These are phyloP conservation scores for Aspergillus brasiliensis DNA, from an alignment of 2,329 filamentous ascomycete genomes.

Conservation along the genomic window DNA sequence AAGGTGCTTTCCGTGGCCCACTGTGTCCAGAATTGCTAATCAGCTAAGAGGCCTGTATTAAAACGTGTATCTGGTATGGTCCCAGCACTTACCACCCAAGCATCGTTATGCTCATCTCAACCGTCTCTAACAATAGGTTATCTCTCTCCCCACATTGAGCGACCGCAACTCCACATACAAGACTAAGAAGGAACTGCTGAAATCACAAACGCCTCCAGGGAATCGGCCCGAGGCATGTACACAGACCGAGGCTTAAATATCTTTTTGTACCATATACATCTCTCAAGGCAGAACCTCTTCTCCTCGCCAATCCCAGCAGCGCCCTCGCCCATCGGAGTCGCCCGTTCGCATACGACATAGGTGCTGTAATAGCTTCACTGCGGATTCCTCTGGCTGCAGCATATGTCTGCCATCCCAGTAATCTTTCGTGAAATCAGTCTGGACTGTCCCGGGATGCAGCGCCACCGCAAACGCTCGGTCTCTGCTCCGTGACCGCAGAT, in stretches of 20 bases:
- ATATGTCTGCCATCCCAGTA: slow-evolving; percentile 73
- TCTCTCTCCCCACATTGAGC: neutral
- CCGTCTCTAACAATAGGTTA: no score
- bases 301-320: slow-evolving; percentile 71
- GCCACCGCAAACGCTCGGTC: slow-evolving; percentile 67
- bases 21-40: neutral
- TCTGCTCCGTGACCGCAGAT: slow-evolving; percentile 59
- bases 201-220: neutral
- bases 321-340: slow-evolving; percentile 56
- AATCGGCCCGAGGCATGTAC: neutral
- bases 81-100: neutral
- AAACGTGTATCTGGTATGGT: neutral
- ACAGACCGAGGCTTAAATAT: neutral
- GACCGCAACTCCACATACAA: neutral
- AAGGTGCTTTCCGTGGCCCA: neutral
- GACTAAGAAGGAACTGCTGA: neutral
- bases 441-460: slow-evolving; percentile 80
- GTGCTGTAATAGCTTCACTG: slow-evolving; percentile 64
- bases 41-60: neutral
- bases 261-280: neutral
- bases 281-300: slow-evolving; percentile 62
- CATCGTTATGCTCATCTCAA: no score
- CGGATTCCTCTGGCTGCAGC: slow-evolving; percentile 68
- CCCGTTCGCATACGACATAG: slow-evolving; percentile 46
- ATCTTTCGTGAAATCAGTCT: slow-evolving; percentile 69